Conservation (phyloP, 2,329 filamentous ascomycete genomes). For the Botryotinia calthae region DNA sequence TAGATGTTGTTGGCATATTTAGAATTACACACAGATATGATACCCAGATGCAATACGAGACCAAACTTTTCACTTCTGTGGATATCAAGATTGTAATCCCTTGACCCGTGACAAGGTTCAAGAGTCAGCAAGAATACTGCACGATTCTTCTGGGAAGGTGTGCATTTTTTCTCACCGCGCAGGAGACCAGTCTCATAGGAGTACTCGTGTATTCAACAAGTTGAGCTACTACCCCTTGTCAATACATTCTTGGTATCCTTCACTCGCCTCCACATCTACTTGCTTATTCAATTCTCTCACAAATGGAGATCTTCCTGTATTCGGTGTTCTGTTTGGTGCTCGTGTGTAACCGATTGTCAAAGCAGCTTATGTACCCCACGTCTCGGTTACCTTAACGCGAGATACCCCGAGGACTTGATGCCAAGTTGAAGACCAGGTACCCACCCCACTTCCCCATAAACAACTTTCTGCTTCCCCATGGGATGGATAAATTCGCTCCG, state of each 20-base stretch:
- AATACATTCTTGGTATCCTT: neutral
- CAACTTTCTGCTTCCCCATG: constrained; percentile 10
- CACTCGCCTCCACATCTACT: neutral
- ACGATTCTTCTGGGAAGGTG: neutral
- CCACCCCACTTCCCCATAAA: constrained; percentile 18
- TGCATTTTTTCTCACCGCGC: neutral
- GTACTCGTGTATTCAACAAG: neutral
- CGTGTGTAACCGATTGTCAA: neutral
- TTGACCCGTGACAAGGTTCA: neutral
- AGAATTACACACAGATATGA: constrained; percentile 1
- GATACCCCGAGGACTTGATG: constrained; percentile 17
- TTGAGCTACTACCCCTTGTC: neutral
- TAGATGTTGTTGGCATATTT: neutral
- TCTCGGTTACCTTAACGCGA: neutral
- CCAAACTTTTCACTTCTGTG: neutral
- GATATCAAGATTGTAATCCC: neutral
- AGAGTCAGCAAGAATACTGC: neutral
- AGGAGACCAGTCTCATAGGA: neutral
- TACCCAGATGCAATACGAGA: constrained; percentile 6
- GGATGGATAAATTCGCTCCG: constrained; percentile 16
- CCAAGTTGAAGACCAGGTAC: constrained; percentile 13
- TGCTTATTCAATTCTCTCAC: neutral
- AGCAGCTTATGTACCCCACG: constrained; percentile 1
- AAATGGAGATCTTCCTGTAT: neutral
- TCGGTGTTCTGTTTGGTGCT: neutral